These are phyloP conservation scores for Solanum appendiculatum DNA, from an alignment of 257 asterid genomes.

Conservation along the genomic window DNA sequence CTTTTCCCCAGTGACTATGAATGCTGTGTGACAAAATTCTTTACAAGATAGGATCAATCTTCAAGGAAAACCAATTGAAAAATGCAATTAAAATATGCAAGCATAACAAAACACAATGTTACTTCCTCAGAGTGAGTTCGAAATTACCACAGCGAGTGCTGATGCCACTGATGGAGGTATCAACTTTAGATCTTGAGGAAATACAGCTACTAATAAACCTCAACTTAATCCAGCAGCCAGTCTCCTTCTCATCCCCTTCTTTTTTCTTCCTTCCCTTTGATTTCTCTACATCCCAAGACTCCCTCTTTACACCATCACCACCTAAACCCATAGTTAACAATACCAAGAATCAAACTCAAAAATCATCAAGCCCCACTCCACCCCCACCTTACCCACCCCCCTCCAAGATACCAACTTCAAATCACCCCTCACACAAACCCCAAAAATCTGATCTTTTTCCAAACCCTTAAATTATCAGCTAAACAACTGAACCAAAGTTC, in stretches of 20 bases:
- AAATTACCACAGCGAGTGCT: slow-evolving; percentile 16
- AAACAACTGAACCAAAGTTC: background rate
- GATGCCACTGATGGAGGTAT: slow-evolving; percentile 46
- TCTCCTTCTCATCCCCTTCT: slow-evolving; percentile 17
- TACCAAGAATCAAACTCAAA: slow-evolving; percentile 16
- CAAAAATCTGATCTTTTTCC: background rate
- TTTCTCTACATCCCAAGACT: slow-evolving; percentile 44
- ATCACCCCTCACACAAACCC: background rate
- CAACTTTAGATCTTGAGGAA: slow-evolving; percentile 62
- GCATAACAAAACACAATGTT: background rate
- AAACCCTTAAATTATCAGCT: background rate
- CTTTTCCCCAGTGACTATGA: background rate
- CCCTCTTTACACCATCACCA: slow-evolving; percentile 33
- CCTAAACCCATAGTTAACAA: slow-evolving; percentile 38
- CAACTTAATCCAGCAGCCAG: slow-evolving; percentile 45
- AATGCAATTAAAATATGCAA: background rate
- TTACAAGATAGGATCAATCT: background rate
- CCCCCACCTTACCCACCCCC: background rate
- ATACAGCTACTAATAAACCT: slow-evolving; percentile 44
- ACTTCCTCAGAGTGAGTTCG: background rate
- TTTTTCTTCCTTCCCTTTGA: slow-evolving; percentile 34
- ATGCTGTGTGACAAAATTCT: background rate
- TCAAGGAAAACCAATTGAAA: background rate
- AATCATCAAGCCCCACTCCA: background rate
- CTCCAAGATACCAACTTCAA: background rate